Evolutionary conservation across 208 protist species (phyloP).

Genomic region (Endotrypanum monterogeii): DNA sequence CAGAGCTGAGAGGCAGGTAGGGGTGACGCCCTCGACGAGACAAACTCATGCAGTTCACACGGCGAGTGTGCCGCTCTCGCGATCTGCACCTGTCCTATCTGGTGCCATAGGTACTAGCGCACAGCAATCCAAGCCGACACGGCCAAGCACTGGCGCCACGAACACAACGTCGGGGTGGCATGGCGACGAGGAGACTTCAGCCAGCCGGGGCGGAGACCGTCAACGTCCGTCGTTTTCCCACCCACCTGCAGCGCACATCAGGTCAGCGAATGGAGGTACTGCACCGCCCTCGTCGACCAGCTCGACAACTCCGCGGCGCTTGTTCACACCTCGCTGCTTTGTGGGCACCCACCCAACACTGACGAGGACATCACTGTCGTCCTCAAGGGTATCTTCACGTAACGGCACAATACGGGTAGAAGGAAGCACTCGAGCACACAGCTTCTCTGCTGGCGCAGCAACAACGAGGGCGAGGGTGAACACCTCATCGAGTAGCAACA

Average conservation of each 20-base stretch:
- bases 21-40: not conserved
- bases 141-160: not conserved
- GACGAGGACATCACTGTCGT: not conserved
- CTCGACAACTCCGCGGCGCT: not conserved
- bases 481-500: not conserved
- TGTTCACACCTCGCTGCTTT: slow-evolving; percentile 1
- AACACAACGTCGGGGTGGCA: not conserved
- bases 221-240: not conserved
- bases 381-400: not conserved
- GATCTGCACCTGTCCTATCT: not conserved
- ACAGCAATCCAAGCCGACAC: not conserved
- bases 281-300: not conserved
- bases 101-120: not conserved
- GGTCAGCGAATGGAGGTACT: not conserved
- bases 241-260: not conserved
- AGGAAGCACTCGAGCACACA: not conserved
- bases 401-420: not conserved
- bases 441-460: slow-evolving; percentile 2
- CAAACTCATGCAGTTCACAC: not conserved
- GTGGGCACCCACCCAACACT: not conserved
- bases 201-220: not conserved
- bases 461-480: not conserved
- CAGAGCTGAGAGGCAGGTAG: not conserved
- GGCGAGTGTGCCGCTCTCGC: not conserved
- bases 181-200: not conserved